Conservation (phyloP, 495 filamentous ascomycete genomes). For the Durotheca rogersii region DNA sequence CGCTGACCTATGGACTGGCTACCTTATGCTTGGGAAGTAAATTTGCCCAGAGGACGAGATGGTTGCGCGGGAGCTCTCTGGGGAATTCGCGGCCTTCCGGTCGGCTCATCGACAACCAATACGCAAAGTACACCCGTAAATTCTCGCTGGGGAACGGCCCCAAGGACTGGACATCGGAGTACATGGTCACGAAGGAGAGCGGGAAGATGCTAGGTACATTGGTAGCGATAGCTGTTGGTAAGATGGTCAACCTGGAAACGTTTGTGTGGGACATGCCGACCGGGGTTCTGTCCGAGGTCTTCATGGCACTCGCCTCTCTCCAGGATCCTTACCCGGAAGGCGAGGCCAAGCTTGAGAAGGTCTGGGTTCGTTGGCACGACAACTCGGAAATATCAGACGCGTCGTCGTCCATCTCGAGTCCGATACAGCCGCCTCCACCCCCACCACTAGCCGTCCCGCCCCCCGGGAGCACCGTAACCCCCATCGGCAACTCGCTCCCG, state of each 20-base stretch:
- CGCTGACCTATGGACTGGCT: conserved; percentile 84
- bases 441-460: conserved; percentile 38
- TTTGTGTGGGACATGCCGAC: conserved; percentile 98
- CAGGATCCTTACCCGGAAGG: conserved; percentile 60
- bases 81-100: conserved; percentile 25
- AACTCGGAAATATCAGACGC: conserved; percentile 53
- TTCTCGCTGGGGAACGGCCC: conserved; percentile 93
- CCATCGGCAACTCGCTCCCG: conserved; percentile 45
- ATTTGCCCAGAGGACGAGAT: conserved; percentile 58
- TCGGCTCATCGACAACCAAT: conserved; percentile 59
- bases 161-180: conserved; percentile 77
- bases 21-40: conserved; percentile 81
- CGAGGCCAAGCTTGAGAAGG: conserved; percentile 68
- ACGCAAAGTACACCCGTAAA: conserved; percentile 81
- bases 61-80: conserved; percentile 25
- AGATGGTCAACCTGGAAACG: conserved; percentile 86
- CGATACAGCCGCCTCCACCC: conserved; percentile 30
- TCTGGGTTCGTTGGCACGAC: conserved; percentile 92
- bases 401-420: conserved; percentile 29
- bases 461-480: conserved; percentile 43
- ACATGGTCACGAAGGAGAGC: conserved; percentile 82
- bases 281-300: conserved; percentile 82
- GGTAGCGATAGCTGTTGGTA: conserved; percentile 78
- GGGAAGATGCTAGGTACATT: conserved; percentile 93
- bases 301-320: conserved; percentile 77